These are phyloP conservation scores for Cystobasidiaceae sp. DNA, from an alignment of 1,284 basidiomycete species.

Conservation along the genomic window DNA sequence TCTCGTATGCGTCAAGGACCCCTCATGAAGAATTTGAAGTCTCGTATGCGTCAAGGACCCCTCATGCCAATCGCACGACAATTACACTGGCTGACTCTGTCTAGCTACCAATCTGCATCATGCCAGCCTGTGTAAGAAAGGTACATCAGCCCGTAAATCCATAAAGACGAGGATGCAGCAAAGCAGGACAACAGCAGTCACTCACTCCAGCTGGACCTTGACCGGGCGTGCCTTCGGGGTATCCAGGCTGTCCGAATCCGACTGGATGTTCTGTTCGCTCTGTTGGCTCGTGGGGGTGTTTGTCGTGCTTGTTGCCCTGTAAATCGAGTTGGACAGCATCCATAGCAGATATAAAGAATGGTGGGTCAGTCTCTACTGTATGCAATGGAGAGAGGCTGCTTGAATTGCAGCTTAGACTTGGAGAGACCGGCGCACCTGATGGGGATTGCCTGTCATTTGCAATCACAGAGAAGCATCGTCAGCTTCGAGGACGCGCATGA, in stretches of 20 bases:
- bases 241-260: conserved; percentile 4
- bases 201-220: conserved; percentile 6
- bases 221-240: conserved; percentile 12
- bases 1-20: no score
- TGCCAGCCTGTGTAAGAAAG: background rate
- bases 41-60: no score
- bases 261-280: conserved; percentile 8
- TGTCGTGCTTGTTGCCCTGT: conserved; percentile 20
- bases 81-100: no score
- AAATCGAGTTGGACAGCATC: background rate
- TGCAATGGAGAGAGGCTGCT: background rate
- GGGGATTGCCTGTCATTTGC: conserved; percentile 2
- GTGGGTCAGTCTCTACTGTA: no score
- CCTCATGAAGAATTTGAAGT: no score
- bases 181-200: background rate
- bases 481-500: no score
- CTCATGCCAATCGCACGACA: no score
- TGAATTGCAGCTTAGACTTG: background rate
- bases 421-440: background rate
- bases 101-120: background rate
- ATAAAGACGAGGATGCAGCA: background rate
- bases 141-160: no score
- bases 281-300: conserved; percentile 1
- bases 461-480: no score
- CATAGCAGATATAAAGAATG: no score